phyloP scores from a whole-genome alignment of 441 rosid species.

The Rhodomyrtus psidioides region DNA sequence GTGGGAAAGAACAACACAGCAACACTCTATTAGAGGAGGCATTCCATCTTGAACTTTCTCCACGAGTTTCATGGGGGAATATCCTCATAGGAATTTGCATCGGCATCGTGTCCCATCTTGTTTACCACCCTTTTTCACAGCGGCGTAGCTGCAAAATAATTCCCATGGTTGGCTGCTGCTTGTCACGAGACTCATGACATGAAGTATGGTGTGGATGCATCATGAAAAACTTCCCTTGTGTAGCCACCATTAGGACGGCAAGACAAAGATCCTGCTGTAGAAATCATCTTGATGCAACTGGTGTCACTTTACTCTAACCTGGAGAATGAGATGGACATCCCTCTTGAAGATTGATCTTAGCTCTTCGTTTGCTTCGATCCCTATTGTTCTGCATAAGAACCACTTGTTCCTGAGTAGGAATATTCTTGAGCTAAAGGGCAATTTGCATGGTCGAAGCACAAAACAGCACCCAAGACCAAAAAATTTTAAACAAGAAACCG shows the following conservation, averaged over 20 bases:
- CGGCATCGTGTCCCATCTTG: neutral
- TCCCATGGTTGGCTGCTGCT: neutral
- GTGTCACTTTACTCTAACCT: constrained; percentile 30
- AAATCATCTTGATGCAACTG: neutral
- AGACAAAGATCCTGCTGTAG: neutral
- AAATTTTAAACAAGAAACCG: neutral
- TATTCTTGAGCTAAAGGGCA: neutral
- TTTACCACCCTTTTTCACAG: neutral
- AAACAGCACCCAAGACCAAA: neutral
- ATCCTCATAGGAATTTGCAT: neutral
- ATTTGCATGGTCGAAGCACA: neutral
- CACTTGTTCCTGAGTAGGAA: neutral
- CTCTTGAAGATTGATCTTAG: constrained; percentile 75
- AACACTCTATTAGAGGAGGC: neutral
- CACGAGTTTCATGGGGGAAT: neutral
- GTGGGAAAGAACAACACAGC: neutral
- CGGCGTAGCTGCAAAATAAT: neutral
- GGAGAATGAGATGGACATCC: constrained; percentile 83
- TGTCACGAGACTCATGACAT: neutral
- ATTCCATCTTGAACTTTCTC: neutral
- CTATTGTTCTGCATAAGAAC: constrained; percentile 34
- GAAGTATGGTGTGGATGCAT: neutral
- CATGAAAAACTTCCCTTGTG: neutral
- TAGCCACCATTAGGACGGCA: neutral
- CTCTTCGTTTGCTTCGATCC: constrained; percentile 91